phyloP scores from a whole-genome alignment of 345 rosid genomes.

The Populus ilicifolia region DNA sequence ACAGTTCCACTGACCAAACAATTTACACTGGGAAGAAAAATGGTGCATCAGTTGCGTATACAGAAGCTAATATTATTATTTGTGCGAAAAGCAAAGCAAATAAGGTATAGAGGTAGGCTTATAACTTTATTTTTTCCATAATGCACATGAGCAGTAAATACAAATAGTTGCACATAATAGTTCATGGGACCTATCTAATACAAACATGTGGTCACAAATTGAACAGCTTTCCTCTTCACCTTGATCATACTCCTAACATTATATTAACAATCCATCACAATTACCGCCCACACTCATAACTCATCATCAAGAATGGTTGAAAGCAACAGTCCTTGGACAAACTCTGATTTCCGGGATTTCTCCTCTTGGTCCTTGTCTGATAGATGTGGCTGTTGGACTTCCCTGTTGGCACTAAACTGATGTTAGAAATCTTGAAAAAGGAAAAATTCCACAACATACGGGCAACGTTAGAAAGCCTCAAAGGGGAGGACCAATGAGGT shows the following conservation, averaged over 20 bases:
- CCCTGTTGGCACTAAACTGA: constrained; percentile 29
- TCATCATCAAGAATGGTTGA: constrained; percentile 48
- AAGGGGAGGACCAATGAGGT: too few species aligned
- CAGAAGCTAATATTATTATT: background rate
- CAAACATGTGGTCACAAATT: constrained; percentile 10
- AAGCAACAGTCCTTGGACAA: constrained; percentile 46
- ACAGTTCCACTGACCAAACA: too few species aligned
- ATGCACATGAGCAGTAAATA: constrained; percentile 30
- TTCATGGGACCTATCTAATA: constrained; percentile 19
- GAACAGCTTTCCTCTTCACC: constrained; percentile 20
- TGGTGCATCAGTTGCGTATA: background rate
- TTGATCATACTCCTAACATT: constrained; percentile 15
- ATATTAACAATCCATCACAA: constrained; percentile 7
- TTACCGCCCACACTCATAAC: constrained; percentile 24
- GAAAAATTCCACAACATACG: background rate
- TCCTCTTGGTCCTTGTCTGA: constrained; percentile 54
- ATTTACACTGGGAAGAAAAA: too few species aligned
- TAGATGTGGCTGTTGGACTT: constrained; percentile 16
- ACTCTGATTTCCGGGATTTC: constrained; percentile 44
- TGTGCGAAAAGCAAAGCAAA: background rate
- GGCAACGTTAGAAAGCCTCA: too few species aligned
- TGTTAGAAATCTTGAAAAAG: constrained; percentile 11
- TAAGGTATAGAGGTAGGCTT: background rate
- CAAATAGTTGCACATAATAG: constrained; percentile 19
- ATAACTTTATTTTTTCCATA: constrained; percentile 31